These are phyloP conservation scores for Sphaerulina populicola DNA, from an alignment of 2,329 filamentous ascomycete genomes.

Conservation along the genomic window DNA sequence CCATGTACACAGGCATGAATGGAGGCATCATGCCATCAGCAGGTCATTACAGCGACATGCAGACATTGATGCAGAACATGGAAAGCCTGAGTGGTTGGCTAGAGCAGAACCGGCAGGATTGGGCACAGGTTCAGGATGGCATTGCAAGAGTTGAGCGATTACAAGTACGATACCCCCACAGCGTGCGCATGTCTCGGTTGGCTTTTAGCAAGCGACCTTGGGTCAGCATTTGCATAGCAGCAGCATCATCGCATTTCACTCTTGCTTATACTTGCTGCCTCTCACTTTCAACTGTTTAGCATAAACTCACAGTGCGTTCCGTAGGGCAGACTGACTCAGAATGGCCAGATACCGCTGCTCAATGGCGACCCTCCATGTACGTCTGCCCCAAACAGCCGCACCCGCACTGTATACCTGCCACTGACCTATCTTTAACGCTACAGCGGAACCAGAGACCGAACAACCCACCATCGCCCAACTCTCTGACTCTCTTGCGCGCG, in stretches of 20 bases:
- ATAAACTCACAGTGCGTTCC: neutral
- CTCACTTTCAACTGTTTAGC: neutral
- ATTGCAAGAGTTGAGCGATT: constrained; percentile 28
- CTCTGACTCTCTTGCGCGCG: constrained; percentile 23
- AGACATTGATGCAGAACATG: constrained; percentile 33
- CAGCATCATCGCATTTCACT: neutral
- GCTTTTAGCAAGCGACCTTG: neutral
- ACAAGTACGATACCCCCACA: constrained; percentile 12
- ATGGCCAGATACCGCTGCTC: constrained; percentile 18
- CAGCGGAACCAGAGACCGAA: constrained; percentile 18
- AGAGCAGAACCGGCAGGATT: constrained; percentile 33
- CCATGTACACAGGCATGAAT: constrained; percentile 25
- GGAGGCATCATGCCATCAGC: constrained; percentile 30
- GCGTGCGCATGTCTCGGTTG: neutral
- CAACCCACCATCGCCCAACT: constrained; percentile 28
- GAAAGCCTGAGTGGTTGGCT: constrained; percentile 31
- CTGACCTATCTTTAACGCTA: neutral
- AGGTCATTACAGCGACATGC: constrained; percentile 35
- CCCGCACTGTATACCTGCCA: neutral
- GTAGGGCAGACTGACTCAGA: constrained; percentile 21
- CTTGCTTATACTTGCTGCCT: neutral
- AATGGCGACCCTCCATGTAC: constrained; percentile 23
- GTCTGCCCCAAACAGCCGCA: constrained; percentile 1
- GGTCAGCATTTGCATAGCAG: neutral
- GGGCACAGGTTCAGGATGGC: constrained; percentile 28